Evolutionary conservation across 495 filamentous ascomycete species (phyloP).

Genomic region (Talaromyces trachyspermus): DNA sequence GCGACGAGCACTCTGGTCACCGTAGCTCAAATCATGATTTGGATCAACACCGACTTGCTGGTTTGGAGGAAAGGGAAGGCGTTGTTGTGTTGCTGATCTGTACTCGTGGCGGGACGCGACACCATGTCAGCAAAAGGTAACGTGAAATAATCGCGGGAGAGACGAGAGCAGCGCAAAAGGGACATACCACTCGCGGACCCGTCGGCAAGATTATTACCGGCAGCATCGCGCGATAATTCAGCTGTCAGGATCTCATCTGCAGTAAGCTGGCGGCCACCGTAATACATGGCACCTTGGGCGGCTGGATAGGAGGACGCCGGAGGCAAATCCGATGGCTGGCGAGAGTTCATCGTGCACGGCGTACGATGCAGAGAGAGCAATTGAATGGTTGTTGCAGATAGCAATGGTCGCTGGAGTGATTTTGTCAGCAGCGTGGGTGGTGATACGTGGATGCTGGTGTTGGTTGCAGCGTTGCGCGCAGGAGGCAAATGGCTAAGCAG

Average conservation of each 20-base stretch:
- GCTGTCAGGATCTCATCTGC: conserved; percentile 40
- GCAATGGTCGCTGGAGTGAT: conserved; percentile 16
- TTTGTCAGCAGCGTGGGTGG: conserved; percentile 24
- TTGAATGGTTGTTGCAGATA: conserved; percentile 5
- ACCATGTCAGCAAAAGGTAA: too few relatives aligned
- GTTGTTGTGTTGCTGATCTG: conserved; percentile 40
- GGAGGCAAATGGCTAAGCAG: too few relatives aligned
- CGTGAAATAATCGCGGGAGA: conserved; percentile 14
- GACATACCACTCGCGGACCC: conserved; percentile 35
- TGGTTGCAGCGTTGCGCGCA: too few relatives aligned
- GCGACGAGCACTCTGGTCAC: conserved; percentile 60
- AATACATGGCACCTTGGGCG: conserved; percentile 41
- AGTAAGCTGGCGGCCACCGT: conserved; percentile 39
- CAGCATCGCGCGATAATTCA: conserved; percentile 40
- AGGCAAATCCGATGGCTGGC: conserved; percentile 43
- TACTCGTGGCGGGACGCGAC: conserved; percentile 32
- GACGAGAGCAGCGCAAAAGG: conserved; percentile 32
- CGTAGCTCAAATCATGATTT: conserved; percentile 43
- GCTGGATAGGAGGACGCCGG: conserved; percentile 42
- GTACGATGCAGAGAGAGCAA: neutral
- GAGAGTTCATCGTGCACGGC: conserved; percentile 32
- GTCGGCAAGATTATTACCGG: conserved; percentile 34
- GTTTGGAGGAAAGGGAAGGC: conserved; percentile 40
- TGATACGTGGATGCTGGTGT: conserved; percentile 13
- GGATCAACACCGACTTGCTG: conserved; percentile 46